Conservation (phyloP, 495 filamentous ascomycete species). For the Talaromyces thailandensis region DNA sequence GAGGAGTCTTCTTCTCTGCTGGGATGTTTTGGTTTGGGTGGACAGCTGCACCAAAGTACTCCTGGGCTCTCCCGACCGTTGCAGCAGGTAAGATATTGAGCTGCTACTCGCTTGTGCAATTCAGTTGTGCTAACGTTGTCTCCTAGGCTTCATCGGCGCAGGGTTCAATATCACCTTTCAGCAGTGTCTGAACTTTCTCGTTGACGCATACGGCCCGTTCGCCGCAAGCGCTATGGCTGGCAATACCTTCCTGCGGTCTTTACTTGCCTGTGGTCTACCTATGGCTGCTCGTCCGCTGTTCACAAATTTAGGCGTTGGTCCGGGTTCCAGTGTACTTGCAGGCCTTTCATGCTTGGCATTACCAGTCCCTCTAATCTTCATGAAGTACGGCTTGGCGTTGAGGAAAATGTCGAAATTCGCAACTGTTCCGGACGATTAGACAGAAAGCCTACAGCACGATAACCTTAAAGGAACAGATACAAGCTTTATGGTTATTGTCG, state of each 20-base stretch:
- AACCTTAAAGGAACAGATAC: background rate
- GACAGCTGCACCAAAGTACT: constrained; percentile 21
- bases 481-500: background rate
- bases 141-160: constrained; percentile 12
- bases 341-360: constrained; percentile 12
- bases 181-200: constrained; percentile 18
- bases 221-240: constrained; percentile 18
- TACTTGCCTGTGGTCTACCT: constrained; percentile 13
- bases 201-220: constrained; percentile 16
- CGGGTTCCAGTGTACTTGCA: constrained; percentile 14
- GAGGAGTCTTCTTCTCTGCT: constrained; percentile 37
- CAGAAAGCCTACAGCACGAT: background rate
- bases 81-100: constrained; percentile 1
- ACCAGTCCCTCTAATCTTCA: constrained; percentile 11
- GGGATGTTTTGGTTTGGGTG: constrained; percentile 40
- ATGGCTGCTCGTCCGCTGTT: constrained; percentile 15
- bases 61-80: constrained; percentile 11
- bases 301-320: constrained; percentile 14
- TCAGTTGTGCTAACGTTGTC: background rate
- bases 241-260: constrained; percentile 17
- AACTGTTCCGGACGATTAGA: background rate
- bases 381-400: constrained; percentile 10
- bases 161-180: constrained; percentile 18
- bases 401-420: constrained; percentile 13
- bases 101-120: background rate